Percentiles rank a stretch among this genome's conserved stretches.
Conservation (phyloP, 2,329 filamentous ascomycete genomes). For the Clarireedia hainanense region DNA sequence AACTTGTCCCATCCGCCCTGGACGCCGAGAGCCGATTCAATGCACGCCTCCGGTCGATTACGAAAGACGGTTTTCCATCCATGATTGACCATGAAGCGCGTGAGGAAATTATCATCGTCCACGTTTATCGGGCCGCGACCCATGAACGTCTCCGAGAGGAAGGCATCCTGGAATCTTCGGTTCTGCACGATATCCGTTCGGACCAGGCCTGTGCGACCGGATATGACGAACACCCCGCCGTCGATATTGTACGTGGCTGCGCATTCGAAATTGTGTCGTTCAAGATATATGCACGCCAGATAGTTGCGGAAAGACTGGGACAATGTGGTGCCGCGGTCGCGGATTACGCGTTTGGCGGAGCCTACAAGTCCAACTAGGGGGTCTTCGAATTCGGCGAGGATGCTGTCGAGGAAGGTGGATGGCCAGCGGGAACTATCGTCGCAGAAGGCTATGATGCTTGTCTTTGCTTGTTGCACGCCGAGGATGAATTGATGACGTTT, state of each 20-base stretch:
- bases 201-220: slow-evolving; percentile 45
- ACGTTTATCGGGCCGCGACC: slow-evolving; percentile 39
- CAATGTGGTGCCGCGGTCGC: slow-evolving; percentile 24
- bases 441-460: slow-evolving; percentile 13
- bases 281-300: slow-evolving; percentile 50
- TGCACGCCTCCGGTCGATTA: slow-evolving; percentile 37
- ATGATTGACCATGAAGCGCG: slow-evolving; percentile 41
- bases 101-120: slow-evolving; percentile 57
- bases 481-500: slow-evolving; percentile 16
- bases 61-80: slow-evolving; percentile 50
- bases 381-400: slow-evolving; percentile 19
- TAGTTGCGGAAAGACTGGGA: slow-evolving; percentile 36
- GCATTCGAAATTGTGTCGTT: slow-evolving; percentile 56
- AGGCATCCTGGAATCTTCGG: slow-evolving; percentile 36
- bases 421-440: slow-evolving; percentile 21
- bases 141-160: slow-evolving; percentile 45
- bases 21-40: slow-evolving; percentile 46
- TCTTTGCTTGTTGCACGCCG: slow-evolving; percentile 10
- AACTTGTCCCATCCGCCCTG: slow-evolving; percentile 36
- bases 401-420: slow-evolving; percentile 11
- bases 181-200: slow-evolving; percentile 42
- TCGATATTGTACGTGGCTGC: slow-evolving; percentile 48
- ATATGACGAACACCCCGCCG: slow-evolving; percentile 51
- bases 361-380: slow-evolving; percentile 44
- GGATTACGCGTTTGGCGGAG: slow-evolving; percentile 46